phyloP scores from a whole-genome alignment of 345 rosid species.

The Rhizophora apiculata region DNA sequence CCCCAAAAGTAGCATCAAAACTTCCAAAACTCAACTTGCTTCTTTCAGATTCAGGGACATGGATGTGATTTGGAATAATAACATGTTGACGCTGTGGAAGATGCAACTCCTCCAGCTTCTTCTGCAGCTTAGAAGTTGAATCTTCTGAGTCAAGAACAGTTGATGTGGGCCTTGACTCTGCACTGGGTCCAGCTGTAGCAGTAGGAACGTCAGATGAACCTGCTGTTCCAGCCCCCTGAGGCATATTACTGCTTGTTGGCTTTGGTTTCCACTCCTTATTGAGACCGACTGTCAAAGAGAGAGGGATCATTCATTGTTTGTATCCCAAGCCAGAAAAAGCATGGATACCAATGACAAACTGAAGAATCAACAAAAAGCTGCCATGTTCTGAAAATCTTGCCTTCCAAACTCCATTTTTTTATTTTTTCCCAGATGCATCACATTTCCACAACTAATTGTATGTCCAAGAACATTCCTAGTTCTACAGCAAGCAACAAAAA shows the following conservation, averaged over 20 bases:
- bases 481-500: background rate
- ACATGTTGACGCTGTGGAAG: slow-evolving; percentile 81
- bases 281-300: slow-evolving; percentile 47
- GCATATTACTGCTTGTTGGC: slow-evolving; percentile 47
- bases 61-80: slow-evolving; percentile 85
- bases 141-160: slow-evolving; percentile 52
- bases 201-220: slow-evolving; percentile 44
- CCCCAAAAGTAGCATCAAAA: slow-evolving; percentile 75
- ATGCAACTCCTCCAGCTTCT: slow-evolving; percentile 67
- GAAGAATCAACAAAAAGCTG: background rate
- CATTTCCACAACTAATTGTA: background rate
- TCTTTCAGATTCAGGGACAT: slow-evolving; percentile 91
- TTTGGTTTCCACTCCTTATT: slow-evolving; percentile 92
- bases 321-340: slow-evolving; percentile 7
- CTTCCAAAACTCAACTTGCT: slow-evolving; percentile 92
- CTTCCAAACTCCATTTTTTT: background rate
- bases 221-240: slow-evolving; percentile 47
- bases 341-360: background rate
- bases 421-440: background rate
- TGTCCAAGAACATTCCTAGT: background rate
- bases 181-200: slow-evolving; percentile 42
- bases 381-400: background rate
- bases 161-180: slow-evolving; percentile 33
- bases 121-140: slow-evolving; percentile 58
- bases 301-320: slow-evolving; percentile 13